Evolutionary conservation across 2,329 filamentous ascomycete genomes (phyloP).

Genomic region (Cryphonectria carpinicola): DNA sequence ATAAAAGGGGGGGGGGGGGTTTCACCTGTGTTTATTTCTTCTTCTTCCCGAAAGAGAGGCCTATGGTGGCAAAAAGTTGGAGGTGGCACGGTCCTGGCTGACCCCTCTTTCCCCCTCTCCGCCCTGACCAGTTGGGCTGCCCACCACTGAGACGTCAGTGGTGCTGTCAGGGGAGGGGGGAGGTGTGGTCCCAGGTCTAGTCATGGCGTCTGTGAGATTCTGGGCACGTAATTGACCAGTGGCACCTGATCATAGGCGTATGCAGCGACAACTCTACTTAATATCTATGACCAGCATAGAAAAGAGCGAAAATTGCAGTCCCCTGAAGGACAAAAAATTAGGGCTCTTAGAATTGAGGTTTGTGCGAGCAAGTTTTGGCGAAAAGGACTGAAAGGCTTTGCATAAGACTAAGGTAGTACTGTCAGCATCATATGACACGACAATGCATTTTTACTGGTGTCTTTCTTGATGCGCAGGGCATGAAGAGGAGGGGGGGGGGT

Average conservation of each 20-base stretch:
- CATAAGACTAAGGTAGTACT: neutral
- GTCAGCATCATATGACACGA: conserved; percentile 1
- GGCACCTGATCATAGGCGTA: neutral
- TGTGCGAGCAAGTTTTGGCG: no score
- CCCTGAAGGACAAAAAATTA: neutral
- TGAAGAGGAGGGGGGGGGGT: neutral
- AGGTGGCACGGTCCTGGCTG: neutral
- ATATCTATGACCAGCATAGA: neutral
- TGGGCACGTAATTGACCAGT: neutral
- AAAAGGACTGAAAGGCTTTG: no score
- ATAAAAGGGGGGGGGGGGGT: no score
- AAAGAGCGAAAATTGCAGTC: neutral
- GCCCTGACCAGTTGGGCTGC: neutral
- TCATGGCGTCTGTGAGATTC: neutral
- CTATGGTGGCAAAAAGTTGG: neutral
- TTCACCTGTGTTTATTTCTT: no score
- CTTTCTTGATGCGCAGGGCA: neutral
- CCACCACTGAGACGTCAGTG: neutral
- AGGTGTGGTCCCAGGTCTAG: neutral
- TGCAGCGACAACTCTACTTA: neutral
- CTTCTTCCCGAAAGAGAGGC: neutral
- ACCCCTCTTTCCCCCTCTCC: neutral
- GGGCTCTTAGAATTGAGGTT: neutral
- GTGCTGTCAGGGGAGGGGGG: neutral
- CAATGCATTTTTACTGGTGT: neutral